Evolutionary conservation across 2,329 filamentous ascomycete species (phyloP), one percentile per base, ranked within the genome.

Genomic region (Westerdykella ornata): DNA sequence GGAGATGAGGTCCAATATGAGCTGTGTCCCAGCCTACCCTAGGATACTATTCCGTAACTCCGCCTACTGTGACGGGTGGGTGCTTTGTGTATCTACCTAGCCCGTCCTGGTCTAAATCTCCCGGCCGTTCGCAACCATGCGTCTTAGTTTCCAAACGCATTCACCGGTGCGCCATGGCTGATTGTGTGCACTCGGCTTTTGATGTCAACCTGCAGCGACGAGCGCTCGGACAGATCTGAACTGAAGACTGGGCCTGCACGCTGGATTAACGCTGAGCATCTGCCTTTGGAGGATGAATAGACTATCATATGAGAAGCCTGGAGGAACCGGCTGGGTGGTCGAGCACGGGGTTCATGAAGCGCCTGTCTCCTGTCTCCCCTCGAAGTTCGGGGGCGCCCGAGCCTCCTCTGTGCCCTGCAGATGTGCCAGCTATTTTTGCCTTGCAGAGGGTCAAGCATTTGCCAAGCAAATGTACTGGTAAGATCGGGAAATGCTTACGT

Each of bases 11-110:
- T 52, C 44, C 48, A 47, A 41, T 48, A 41, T 45, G 41, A 56
- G 56, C 56, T 62, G 57, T 57, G 53, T 59, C 56, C 59, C 54
- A 59, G 56, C 49, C 50, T 11, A n/a, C n/a, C n/a, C n/a, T n/a
- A n/a, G n/a, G n/a, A n/a, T 26, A 16, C 44, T 58, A 52, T 44
- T 39, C 48, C 43, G 52, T 52, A 44, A 44, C 35, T 14, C 16
- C 30, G 30, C 30, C 30, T 33, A 17, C 8, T 8, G 8, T 8
- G n/a, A 33, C 46, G 41, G 45, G 44, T 42, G 42, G 42, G 47
- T 49, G 44, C 43, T 39, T 38, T 35, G 45, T 44, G 38, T 38
- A 19, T 39, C 36, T 14, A 9, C n/a, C 14, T 18, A 29, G n/a
- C 36, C 18, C 13, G 36, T n/a, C n/a, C n/a, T n/a, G n/a, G n/a